Evolutionary conservation across 495 filamentous ascomycete genomes (phyloP).

Genomic region (Umbilicaria muhlenbergii): DNA sequence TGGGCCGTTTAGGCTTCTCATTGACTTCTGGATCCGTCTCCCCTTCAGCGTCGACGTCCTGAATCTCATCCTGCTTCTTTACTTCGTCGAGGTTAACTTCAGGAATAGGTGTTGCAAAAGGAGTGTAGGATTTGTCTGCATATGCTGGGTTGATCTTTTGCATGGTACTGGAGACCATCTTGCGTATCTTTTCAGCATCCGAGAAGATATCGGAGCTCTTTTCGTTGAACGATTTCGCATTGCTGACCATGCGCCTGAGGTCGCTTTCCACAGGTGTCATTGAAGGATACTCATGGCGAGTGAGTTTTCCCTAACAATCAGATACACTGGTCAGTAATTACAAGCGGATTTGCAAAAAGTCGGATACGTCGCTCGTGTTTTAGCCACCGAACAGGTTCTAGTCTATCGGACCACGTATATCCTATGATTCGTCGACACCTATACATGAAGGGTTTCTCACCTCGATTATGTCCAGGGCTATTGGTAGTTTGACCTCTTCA

Average conservation of each 20-base stretch:
- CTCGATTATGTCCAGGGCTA: conserved; percentile 61
- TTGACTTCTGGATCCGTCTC: conserved; percentile 11
- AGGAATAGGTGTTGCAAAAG: conserved; percentile 47
- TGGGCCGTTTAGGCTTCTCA: conserved; percentile 15
- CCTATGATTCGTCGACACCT: background rate
- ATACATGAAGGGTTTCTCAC: conserved; percentile 12
- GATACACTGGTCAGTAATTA: too few species aligned
- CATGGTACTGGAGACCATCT: conserved; percentile 62
- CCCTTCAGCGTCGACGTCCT: conserved; percentile 17
- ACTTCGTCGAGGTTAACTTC: conserved; percentile 17
- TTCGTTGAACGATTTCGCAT: conserved; percentile 59
- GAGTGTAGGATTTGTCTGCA: conserved; percentile 39
- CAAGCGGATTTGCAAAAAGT: too few species aligned
- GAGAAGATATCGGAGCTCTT: conserved; percentile 48
- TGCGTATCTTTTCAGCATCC: conserved; percentile 61
- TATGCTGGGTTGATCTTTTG: conserved; percentile 60
- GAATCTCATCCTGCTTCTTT: conserved; percentile 17
- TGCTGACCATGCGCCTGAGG: conserved; percentile 61
- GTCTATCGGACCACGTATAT: too few species aligned
- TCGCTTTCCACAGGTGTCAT: conserved; percentile 53
- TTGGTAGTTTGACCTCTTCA: conserved; percentile 50
- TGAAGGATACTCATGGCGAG: conserved; percentile 41
- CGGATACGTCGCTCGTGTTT: too few species aligned
- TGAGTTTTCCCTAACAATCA: conserved; percentile 36
- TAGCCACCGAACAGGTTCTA: too few species aligned